Conservation (phyloP, 2,329 filamentous ascomycete species). For the Aspergillus pseudoterreus region DNA sequence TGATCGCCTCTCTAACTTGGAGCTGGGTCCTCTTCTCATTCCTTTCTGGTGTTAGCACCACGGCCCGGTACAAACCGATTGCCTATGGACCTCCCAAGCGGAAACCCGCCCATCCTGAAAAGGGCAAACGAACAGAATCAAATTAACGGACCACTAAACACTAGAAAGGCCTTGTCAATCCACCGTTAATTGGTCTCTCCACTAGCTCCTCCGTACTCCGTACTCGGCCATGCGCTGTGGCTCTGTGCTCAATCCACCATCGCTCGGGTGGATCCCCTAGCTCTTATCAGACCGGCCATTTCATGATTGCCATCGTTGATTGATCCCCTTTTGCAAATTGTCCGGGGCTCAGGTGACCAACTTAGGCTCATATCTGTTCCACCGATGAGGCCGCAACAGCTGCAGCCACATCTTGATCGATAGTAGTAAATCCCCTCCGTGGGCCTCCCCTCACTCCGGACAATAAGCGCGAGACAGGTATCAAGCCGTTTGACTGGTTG, state of each 20-base stretch:
- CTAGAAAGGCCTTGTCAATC: constrained; percentile 7
- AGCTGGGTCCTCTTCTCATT: constrained; percentile 1
- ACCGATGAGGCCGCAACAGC: constrained; percentile 13
- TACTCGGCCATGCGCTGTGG: constrained; percentile 5
- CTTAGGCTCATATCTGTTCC: constrained; percentile 14
- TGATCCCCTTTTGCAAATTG: constrained; percentile 11
- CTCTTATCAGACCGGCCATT: constrained; percentile 16
- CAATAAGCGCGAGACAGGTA: constrained; percentile 7
- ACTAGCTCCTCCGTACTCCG: background rate
- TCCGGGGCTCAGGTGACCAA: constrained; percentile 16
- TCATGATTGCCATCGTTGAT: constrained; percentile 3
- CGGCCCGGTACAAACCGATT: constrained; percentile 8
- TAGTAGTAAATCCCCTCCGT: constrained; percentile 1
- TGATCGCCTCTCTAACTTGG: background rate
- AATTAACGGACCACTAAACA: background rate
- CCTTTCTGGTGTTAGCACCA: constrained; percentile 4
- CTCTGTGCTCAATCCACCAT: constrained; percentile 3
- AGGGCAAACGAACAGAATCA: background rate
- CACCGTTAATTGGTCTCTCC: constrained; percentile 5
- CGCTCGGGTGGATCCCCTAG: constrained; percentile 9
- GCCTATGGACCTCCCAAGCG: constrained; percentile 9
- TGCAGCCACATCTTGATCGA: constrained; percentile 29
- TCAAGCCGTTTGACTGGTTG: constrained; percentile 4
- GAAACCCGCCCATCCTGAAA: background rate
- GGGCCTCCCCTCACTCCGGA: constrained; percentile 6